A percentile compares a stretch with the other conserved stretches of the same genome.
Conservation (phyloP, 495 filamentous ascomycete species). For the Aspergillus kassunensis region DNA sequence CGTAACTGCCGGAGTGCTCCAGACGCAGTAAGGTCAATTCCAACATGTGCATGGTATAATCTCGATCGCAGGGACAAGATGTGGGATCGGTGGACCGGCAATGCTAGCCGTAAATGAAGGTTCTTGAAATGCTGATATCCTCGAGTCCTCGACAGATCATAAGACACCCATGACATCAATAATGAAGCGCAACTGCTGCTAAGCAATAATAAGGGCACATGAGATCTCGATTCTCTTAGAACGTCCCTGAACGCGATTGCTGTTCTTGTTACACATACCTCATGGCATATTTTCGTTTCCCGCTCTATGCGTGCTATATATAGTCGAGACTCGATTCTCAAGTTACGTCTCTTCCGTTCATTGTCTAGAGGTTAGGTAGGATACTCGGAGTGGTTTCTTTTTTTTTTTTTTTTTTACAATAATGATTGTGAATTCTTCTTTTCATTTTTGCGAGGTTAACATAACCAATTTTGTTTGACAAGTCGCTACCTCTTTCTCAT, state of each 20-base stretch:
- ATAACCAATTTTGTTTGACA: not conserved
- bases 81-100: slow-evolving; percentile 21
- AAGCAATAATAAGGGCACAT: not conserved
- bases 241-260: not conserved
- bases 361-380: too few species aligned
- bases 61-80: slow-evolving; percentile 17
- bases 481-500: not conserved
- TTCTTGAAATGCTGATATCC: not conserved
- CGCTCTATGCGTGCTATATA: not conserved
- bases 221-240: not conserved
- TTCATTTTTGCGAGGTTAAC: too few species aligned
- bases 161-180: too few species aligned
- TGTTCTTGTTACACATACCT: slow-evolving; percentile 1
- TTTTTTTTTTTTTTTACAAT: too few species aligned
- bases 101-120: slow-evolving; percentile 12
- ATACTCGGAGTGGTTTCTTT: too few species aligned
- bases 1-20: slow-evolving; percentile 14
- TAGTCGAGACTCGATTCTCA: not conserved
- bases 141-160: too few species aligned
- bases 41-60: not conserved
- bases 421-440: too few species aligned
- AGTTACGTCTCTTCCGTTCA: too few species aligned
- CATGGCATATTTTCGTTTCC: not conserved
- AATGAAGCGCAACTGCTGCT: too few species aligned
- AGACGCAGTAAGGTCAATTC: not conserved